phyloP scores from a whole-genome alignment of 1,284 basidiomycete species.

The Golubevia pallescens region DNA sequence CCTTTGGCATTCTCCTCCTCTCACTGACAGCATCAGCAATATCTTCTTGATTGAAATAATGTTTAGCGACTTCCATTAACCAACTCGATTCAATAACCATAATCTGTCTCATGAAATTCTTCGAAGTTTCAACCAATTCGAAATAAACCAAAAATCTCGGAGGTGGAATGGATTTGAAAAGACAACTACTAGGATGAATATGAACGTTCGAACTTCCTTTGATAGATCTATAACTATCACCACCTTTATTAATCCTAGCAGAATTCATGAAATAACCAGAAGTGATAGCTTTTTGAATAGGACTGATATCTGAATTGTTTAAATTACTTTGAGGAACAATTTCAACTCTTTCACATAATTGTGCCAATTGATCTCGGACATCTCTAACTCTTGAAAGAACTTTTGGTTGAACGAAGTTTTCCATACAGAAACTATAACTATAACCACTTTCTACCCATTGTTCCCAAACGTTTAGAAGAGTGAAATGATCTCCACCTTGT shows the following conservation, averaged over 20 bases:
- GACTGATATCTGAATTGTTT: not conserved
- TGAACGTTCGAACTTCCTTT: not conserved
- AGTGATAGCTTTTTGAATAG: not conserved
- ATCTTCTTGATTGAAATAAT: slow-evolving; percentile 46
- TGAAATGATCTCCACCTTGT: slow-evolving; percentile 2
- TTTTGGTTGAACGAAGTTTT: not conserved
- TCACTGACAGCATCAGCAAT: slow-evolving; percentile 8
- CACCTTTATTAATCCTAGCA: slow-evolving; percentile 48
- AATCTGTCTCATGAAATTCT: not conserved
- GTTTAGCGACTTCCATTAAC: slow-evolving; percentile 16
- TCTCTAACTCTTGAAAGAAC: not conserved
- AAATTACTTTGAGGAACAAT: not conserved
- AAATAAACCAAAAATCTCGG: not conserved
- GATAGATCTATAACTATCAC: slow-evolving; percentile 19
- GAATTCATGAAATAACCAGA: not conserved
- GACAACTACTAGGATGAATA: not conserved
- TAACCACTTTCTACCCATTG: slow-evolving; percentile 3
- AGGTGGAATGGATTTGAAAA: not conserved
- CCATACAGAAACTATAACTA: slow-evolving; percentile 1
- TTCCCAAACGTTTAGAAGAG: slow-evolving; percentile 5
- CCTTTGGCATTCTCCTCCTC: not conserved
- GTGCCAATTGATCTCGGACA: not conserved
- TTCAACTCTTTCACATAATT: not conserved
- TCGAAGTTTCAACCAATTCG: not conserved
- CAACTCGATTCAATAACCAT: not conserved